These are phyloP conservation scores for Mortierella sp. DNA, from an alignment of 371 early-diverging fungal species.

Conservation along the genomic window DNA sequence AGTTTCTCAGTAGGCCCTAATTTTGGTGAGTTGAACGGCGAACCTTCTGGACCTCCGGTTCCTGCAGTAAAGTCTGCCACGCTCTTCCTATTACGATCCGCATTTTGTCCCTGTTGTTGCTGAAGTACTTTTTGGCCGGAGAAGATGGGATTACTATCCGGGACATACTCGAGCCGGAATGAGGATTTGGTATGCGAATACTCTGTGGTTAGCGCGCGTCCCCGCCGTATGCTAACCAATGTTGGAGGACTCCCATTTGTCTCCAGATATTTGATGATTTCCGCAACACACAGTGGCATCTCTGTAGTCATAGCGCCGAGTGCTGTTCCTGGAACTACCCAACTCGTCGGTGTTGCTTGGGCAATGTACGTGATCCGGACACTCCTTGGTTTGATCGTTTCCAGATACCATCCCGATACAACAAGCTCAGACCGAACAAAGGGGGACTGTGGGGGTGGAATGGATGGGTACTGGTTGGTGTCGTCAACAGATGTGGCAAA, in stretches of 20 bases:
- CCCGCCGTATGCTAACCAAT: conserved; percentile 57
- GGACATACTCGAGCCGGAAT: conserved; percentile 67
- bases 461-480: conserved; percentile 55
- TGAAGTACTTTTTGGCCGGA: conserved; percentile 38
- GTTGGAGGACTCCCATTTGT: conserved; percentile 64
- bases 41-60: conserved; percentile 8
- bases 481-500: conserved; percentile 62
- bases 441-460: conserved; percentile 55
- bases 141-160: conserved; percentile 49
- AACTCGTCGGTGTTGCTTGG: conserved; percentile 57
- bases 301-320: conserved; percentile 56
- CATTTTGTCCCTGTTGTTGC: conserved; percentile 15
- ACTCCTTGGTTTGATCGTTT: conserved; percentile 49
- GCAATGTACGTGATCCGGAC: conserved; percentile 57
- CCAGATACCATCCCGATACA: conserved; percentile 62
- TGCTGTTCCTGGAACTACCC: conserved; percentile 59
- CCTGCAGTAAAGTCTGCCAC: conserved; percentile 20
- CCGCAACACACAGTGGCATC: conserved; percentile 54
- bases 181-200: conserved; percentile 60
- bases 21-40: conserved; percentile 27
- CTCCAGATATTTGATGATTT: conserved; percentile 58
- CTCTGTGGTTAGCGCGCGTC: conserved; percentile 53
- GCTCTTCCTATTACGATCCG: conserved; percentile 23
- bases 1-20: conserved; percentile 45
- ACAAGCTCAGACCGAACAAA: conserved; percentile 62